Evolutionary conservation across 306 rosid genomes (phyloP).

Genomic region (Albizia julibrissin): DNA sequence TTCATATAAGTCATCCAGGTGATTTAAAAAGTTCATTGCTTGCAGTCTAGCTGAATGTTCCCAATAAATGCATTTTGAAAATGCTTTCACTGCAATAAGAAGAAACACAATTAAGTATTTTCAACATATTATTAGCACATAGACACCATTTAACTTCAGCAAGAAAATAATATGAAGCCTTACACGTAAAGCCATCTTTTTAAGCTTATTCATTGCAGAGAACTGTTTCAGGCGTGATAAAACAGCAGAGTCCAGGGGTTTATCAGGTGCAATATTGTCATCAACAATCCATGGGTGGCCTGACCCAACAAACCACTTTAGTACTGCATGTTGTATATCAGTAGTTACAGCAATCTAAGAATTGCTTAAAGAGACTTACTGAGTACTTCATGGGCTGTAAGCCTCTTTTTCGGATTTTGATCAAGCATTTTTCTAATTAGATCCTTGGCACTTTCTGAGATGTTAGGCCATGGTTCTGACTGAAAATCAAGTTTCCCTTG

Average conservation of each 20-base stretch:
- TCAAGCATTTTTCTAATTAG: constrained; percentile 62
- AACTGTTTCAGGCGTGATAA: constrained; percentile 59
- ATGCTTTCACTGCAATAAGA: constrained; percentile 19
- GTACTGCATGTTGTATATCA: constrained; percentile 16
- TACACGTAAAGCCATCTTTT: constrained; percentile 68
- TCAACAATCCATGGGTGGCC: constrained; percentile 70
- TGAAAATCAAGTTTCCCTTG: constrained; percentile 57
- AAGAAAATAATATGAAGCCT: constrained; percentile 34
- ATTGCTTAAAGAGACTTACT: constrained; percentile 34
- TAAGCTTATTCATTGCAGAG: constrained; percentile 68
- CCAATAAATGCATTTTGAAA: background rate
- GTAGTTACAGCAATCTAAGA: background rate
- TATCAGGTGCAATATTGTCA: constrained; percentile 62
- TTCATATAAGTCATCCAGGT: constrained; percentile 1
- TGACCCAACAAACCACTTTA: constrained; percentile 36
- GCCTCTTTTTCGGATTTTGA: constrained; percentile 56
- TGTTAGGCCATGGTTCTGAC: constrained; percentile 66
- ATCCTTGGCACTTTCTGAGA: constrained; percentile 67
- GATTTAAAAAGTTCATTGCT: background rate
- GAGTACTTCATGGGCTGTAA: constrained; percentile 57
- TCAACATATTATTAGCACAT: background rate
- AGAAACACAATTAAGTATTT: constrained; percentile 4
- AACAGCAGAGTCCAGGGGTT: constrained; percentile 67
- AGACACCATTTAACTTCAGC: constrained; percentile 15
- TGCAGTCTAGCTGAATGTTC: background rate